Evolutionary conservation across 495 filamentous ascomycete genomes (phyloP).

Genomic region (Corynascus novoguineensis): DNA sequence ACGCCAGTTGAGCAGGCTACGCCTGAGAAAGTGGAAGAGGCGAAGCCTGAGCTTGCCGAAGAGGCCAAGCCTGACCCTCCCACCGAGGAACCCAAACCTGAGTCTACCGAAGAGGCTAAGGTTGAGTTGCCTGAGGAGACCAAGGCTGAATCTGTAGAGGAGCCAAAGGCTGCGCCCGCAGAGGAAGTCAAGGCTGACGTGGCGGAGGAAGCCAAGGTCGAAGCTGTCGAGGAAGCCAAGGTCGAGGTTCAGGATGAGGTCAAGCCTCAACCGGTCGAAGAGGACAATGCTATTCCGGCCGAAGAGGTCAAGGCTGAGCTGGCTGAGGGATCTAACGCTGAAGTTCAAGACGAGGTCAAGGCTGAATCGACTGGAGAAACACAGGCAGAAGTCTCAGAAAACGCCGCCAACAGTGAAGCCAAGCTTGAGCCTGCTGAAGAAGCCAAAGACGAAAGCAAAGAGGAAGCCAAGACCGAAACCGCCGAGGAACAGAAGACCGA

Average conservation of each 20-base stretch:
- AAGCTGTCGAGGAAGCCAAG: neutral
- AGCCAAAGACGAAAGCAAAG: neutral
- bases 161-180: conserved; percentile 6
- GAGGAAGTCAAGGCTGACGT: conserved; percentile 9
- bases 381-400: neutral
- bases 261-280: neutral
- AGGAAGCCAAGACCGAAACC: neutral
- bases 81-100: neutral
- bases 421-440: neutral
- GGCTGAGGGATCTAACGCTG: conserved; percentile 8
- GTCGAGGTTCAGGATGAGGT: neutral
- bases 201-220: conserved; percentile 7
- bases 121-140: neutral
- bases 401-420: neutral
- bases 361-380: conserved; percentile 13
- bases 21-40: neutral
- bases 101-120: conserved; percentile 2
- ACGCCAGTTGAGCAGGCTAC: neutral
- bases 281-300: neutral
- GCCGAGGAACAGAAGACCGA: conserved; percentile 9
- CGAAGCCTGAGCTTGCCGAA: neutral
- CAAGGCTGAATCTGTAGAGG: neutral
- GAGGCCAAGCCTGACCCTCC: conserved; percentile 13
- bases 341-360: conserved; percentile 23
- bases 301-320: neutral